phyloP scores from a whole-genome alignment of 2,329 filamentous ascomycete species.

The Diaporthe velutina region DNA sequence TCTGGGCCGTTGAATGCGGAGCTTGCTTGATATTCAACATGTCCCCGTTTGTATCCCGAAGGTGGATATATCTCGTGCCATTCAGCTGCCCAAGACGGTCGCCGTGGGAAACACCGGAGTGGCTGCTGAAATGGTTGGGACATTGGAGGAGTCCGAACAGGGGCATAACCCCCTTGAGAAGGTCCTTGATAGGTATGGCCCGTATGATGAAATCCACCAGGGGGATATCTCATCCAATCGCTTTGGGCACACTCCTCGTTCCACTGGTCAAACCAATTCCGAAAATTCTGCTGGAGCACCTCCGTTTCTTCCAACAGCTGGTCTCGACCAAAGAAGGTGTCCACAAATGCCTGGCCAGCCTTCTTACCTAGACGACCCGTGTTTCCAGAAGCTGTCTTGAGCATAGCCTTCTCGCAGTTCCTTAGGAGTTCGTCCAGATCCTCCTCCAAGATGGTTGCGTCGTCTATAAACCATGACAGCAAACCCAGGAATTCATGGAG shows the following conservation, averaged over 20 bases:
- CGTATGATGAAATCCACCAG: no score
- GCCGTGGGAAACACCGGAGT: no score
- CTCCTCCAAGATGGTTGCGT: constrained; percentile 85
- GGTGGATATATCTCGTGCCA: no score
- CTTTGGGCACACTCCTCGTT: constrained; percentile 62
- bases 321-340: constrained; percentile 93
- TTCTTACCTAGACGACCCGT: constrained; percentile 93
- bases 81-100: no score
- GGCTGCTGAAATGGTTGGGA: no score
- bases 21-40: no score
- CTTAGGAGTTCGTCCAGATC: constrained; percentile 79
- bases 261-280: constrained; percentile 91
- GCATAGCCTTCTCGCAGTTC: constrained; percentile 44
- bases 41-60: no score
- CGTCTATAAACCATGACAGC: constrained; percentile 89
- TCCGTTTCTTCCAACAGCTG: constrained; percentile 90
- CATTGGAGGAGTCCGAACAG: no score
- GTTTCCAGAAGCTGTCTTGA: constrained; percentile 94
- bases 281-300: constrained; percentile 88
- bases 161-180: no score
- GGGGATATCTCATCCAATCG: no score
- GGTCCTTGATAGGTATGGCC: no score
- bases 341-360: constrained; percentile 93
- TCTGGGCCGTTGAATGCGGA: no score
- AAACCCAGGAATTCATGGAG: constrained; percentile 77